Evolutionary conservation across 352 stramenopile species (phyloP).

Genomic region (Pythium angustatum): DNA sequence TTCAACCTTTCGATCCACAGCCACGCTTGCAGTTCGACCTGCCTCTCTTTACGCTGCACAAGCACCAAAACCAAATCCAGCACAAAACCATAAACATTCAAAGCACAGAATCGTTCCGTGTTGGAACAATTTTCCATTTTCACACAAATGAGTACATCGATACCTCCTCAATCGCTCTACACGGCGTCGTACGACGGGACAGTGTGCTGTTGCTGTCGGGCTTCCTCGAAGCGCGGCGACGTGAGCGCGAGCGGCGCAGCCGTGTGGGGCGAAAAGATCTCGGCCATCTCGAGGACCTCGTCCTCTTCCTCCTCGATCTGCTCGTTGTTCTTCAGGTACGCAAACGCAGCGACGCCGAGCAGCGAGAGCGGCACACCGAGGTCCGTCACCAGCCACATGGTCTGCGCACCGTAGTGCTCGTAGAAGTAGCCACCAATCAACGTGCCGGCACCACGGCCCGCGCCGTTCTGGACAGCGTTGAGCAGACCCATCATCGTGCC

Average conservation of each 20-base stretch:
- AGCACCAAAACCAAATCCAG: neutral
- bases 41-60: too few relatives aligned
- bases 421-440: constrained; percentile 80
- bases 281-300: constrained; percentile 45
- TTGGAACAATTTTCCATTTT: constrained; percentile 1
- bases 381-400: constrained; percentile 72
- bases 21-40: too few relatives aligned
- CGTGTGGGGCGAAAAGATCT: constrained; percentile 64
- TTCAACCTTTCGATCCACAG: too few relatives aligned
- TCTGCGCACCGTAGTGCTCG: constrained; percentile 58
- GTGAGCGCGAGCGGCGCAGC: constrained; percentile 46
- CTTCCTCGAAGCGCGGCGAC: constrained; percentile 24
- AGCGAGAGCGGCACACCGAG: constrained; percentile 68
- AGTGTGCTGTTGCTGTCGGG: constrained; percentile 1
- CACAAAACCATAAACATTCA: neutral
- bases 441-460: constrained; percentile 64
- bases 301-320: constrained; percentile 26
- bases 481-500: constrained; percentile 79
- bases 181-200: constrained; percentile 21
- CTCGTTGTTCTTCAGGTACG: constrained; percentile 53
- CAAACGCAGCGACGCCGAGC: constrained; percentile 53
- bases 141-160: constrained; percentile 3
- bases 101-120: neutral
- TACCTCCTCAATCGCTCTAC: neutral
- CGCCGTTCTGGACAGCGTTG: constrained; percentile 74